Percentiles rank a stretch among this genome's conserved stretches.
These are phyloP conservation scores for Starmerella bacillaris DNA, from an alignment of 805 yeast species.

Conservation along the genomic window DNA sequence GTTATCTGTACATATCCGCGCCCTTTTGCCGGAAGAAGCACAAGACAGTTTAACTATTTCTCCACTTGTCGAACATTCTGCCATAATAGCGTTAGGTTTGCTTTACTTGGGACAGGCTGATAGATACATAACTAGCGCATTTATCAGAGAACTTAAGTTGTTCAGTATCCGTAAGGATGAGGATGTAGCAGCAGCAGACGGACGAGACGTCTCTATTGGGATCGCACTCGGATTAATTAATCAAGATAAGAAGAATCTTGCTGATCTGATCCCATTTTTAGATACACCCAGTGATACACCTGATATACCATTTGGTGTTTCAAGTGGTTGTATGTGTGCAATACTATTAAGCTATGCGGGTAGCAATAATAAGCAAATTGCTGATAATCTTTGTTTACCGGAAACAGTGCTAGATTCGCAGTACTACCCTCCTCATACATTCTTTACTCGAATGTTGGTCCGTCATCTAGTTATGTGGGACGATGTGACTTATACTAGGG, in stretches of 20 bases:
- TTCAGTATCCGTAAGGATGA: not conserved
- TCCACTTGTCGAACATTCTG: conserved; percentile 73
- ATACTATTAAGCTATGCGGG: conserved; percentile 55
- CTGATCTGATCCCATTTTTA: conserved; percentile 40
- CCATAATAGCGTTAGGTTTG: conserved; percentile 75
- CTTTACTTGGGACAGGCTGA: conserved; percentile 63
- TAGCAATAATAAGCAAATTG: conserved; percentile 42
- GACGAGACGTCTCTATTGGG: conserved; percentile 58
- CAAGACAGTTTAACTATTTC: conserved; percentile 65
- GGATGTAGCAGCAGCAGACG: conserved; percentile 31
- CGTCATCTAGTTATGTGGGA: conserved; percentile 59
- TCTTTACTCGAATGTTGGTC: conserved; percentile 47
- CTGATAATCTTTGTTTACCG: conserved; percentile 45
- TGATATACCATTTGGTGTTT: conserved; percentile 1
- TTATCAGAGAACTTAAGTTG: conserved; percentile 41
- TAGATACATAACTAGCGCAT: conserved; percentile 66
- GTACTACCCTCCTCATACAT: conserved; percentile 61
- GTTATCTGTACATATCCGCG: conserved; percentile 79
- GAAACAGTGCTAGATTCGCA: conserved; percentile 39
- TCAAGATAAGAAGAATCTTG: conserved; percentile 54
- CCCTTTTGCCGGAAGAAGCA: conserved; percentile 78
- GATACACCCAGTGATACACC: conserved; percentile 4
- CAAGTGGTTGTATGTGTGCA: conserved; percentile 54
- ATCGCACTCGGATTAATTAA: conserved; percentile 72
- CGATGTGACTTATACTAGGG: conserved; percentile 29